Evolutionary conservation across 2,329 filamentous ascomycete species (phyloP), one percentile per base, ranked within the genome.

Genomic region (Fusarium caatingaense): DNA sequence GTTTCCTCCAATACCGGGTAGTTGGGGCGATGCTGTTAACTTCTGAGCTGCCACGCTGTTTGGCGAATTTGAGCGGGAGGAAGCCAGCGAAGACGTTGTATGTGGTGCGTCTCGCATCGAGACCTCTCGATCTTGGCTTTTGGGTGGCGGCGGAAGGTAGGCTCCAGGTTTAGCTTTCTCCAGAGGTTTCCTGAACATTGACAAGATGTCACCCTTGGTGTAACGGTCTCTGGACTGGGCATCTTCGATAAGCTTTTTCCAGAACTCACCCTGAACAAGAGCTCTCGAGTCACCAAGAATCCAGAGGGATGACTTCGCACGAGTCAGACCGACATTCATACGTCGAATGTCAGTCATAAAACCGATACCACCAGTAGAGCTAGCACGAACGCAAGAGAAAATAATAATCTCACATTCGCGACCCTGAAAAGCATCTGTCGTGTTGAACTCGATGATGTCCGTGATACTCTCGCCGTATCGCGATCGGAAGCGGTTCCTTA

Each of bases 301-400:
- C 93, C 95, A 99, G 12, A 99, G 86, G 34, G 95, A 98, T 12
- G 93, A 97, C 80, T 97, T 98, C 8, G 96, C 97, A 84, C 96
- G 92, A 23, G 96, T 99, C 64, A 99, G 85, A 83, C 96, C 96
- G 76, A 99, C 96, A 80, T 99, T 99, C 97, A 99, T 98, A 86
- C 96, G 95, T 63, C 96, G 90, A 77, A 99, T 97, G 79, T 99
- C 96, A 57, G 93, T 92, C 87, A 99, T 91, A 88, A 99, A 99
- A 86, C 96, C 96, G 76, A 99, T 97, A 75, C 95, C 94, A n/a
- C 92, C 92, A 10, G 91, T 92, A n/a, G 93, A 89, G 30, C 92
- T 95, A 23, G 96, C 95, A 82, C 96, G 91, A 66, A 99, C 96
- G 80, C 97, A 99, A 42, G 96, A 98, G 83, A 99, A 99, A 69